Base-by-base conservation (phyloP, 352 stramenopile species). In the Paralagenidium karlingii region DNA sequence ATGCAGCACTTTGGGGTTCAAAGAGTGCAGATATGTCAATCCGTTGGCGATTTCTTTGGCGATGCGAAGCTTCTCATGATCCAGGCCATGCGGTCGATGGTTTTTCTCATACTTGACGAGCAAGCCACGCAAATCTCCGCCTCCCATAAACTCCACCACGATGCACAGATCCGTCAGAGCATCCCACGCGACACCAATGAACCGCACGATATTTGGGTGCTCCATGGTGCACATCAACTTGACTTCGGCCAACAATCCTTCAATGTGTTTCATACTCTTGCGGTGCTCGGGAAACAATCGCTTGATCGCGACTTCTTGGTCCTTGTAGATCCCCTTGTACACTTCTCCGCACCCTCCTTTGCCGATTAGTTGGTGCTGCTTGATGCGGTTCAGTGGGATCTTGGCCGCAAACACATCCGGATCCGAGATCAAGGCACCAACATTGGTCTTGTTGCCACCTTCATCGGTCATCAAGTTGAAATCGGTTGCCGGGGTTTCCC, bases 1-100 rank as follows among this genome's bases (percentile, higher is more conserved):
- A 53, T 83, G 69, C 45, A 83, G 81, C 27, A 81, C 58, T 0
- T 74, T 51, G 4, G 71, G 66, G 44, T 65, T 63, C 3, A 85
- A 40, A 28, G 70, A 84, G 44, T 84, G 70, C 20, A 84, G 38
- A 29, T 84, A 84, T 31, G 82, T 68, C 15, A 84, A 52, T 18
- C 67, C 70, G 38, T 85, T 66, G 12, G 67, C 68, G 19, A 85
- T 73, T 27, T n/a, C n/a, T n/a, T n/a, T n/a, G n/a, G n/a, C n/a
- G n/a, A n/a, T n/a, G n/a, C n/a, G n/a, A n/a, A n/a, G n/a, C n/a
- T n/a, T n/a, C n/a, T n/a, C n/a, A n/a, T n/a, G n/a, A n/a, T 1
- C 54, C 37, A 62, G n/a, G n/a, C n/a, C n/a, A n/a, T n/a, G n/a
- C n/a, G n/a, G n/a, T n/a, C n/a, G n/a, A n/a, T n/a, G n/a, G 57